Percentiles rank a stretch among this genome's conserved stretches.
Evolutionary conservation across 495 filamentous ascomycete species (phyloP).

Genomic region (Elaphomyces granulatus): DNA sequence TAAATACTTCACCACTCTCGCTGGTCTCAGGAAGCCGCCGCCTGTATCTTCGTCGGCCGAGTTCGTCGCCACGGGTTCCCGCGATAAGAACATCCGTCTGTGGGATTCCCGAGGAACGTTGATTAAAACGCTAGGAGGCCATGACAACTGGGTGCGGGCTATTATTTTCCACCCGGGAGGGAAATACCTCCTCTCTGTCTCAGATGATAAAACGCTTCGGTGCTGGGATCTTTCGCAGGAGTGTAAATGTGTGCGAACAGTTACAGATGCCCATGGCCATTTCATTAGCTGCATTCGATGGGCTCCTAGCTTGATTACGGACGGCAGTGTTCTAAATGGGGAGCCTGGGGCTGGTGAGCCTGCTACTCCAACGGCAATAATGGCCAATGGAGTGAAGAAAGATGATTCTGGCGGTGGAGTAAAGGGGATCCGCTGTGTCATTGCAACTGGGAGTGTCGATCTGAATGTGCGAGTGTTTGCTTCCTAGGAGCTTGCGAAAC

Average conservation of each 20-base stretch:
- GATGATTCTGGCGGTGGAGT: conserved; percentile 17
- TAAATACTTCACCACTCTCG: conserved; percentile 57
- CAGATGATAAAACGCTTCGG: conserved; percentile 83
- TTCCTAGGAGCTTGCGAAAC: background rate
- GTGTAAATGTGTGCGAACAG: conserved; percentile 71
- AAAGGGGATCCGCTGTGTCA: conserved; percentile 43
- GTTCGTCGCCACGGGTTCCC: conserved; percentile 78
- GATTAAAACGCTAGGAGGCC: conserved; percentile 76
- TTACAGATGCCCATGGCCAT: conserved; percentile 67
- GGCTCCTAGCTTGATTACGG: conserved; percentile 64
- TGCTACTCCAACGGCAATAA: conserved; percentile 1
- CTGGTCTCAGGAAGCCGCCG: conserved; percentile 73
- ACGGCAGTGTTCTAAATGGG: conserved; percentile 30
- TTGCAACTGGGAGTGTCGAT: conserved; percentile 53
- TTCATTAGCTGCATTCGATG: conserved; percentile 83
- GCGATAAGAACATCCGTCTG: conserved; percentile 84
- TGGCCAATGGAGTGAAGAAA: conserved; percentile 10
- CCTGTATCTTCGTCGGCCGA: conserved; percentile 61
- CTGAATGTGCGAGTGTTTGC: conserved; percentile 47
- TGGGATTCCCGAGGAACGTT: conserved; percentile 80
- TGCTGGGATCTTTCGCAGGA: conserved; percentile 95
- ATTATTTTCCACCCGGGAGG: conserved; percentile 88
- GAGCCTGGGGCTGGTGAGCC: background rate
- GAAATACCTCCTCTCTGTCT: conserved; percentile 73
- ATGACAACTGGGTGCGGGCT: conserved; percentile 92